Evolutionary conservation across 805 yeast genomes (phyloP).

Genomic region (Deakozyma indianensis): DNA sequence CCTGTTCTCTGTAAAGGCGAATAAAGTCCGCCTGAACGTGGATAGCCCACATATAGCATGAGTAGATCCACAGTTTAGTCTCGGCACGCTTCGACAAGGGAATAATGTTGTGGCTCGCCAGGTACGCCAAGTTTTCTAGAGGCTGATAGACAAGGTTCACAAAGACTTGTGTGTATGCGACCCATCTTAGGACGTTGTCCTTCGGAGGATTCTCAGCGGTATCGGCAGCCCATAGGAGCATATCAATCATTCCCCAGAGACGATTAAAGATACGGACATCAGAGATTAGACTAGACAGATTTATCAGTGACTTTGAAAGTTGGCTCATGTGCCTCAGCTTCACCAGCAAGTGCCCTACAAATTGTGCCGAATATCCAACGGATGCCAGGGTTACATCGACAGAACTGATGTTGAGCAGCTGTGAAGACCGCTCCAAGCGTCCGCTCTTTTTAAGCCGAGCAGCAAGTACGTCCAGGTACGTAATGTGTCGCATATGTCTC

Average conservation of each 20-base stretch:
- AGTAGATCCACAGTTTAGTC: constrained; percentile 21
- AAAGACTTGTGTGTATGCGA: constrained; percentile 23
- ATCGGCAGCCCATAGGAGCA: constrained; percentile 23
- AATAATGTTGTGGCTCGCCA: constrained; percentile 23
- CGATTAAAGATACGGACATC: constrained; percentile 25
- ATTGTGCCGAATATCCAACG: constrained; percentile 17
- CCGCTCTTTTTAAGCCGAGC: background rate
- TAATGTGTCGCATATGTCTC: background rate
- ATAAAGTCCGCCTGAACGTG: constrained; percentile 16
- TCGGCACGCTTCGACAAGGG: constrained; percentile 15
- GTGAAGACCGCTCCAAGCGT: background rate
- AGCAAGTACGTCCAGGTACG: background rate
- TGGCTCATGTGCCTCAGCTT: background rate
- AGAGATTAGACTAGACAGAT: constrained; percentile 16
- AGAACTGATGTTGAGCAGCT: background rate
- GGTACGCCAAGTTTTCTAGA: constrained; percentile 27
- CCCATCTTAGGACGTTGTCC: constrained; percentile 16
- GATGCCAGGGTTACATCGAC: constrained; percentile 15
- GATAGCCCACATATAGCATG: constrained; percentile 25
- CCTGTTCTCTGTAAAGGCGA: constrained; percentile 2
- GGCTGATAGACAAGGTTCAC: constrained; percentile 24
- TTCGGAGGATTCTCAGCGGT: constrained; percentile 17
- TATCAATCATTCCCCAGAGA: constrained; percentile 22
- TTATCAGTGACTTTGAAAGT: constrained; percentile 4
- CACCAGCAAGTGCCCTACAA: constrained; percentile 9